These are phyloP conservation scores for Collariella sp. DNA, from an alignment of 495 filamentous ascomycete species.

Conservation along the genomic window DNA sequence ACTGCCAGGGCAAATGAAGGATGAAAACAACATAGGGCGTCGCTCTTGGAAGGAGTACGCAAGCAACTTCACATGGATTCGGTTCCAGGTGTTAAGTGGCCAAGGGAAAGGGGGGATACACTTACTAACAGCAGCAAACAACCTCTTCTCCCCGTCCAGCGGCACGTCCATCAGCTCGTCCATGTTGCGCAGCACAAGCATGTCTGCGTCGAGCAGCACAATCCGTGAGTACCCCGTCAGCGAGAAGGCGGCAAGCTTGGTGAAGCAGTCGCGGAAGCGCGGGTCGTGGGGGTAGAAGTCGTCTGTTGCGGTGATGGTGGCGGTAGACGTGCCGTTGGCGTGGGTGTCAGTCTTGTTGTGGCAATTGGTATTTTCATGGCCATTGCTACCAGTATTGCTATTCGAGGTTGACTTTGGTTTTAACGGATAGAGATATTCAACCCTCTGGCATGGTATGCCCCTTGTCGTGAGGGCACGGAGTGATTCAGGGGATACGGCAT, in stretches of 20 bases:
- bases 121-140: slow-evolving; percentile 3
- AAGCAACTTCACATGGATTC: slow-evolving; percentile 48
- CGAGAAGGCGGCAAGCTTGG: slow-evolving; percentile 69
- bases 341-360: slow-evolving; percentile 34
- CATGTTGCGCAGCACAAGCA: slow-evolving; percentile 71
- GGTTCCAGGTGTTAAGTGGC: neutral
- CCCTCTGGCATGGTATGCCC: slow-evolving; percentile 51
- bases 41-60: too few relatives aligned
- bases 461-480: slow-evolving; percentile 55
- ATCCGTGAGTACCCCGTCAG: slow-evolving; percentile 63
- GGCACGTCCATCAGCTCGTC: slow-evolving; percentile 74
- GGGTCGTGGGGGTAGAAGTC: slow-evolving; percentile 42
- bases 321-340: neutral
- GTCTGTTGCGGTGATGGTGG: neutral
- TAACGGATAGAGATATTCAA: slow-evolving; percentile 55
- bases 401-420: slow-evolving; percentile 44
- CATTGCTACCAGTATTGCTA: slow-evolving; percentile 19
- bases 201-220: slow-evolving; percentile 76
- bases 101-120: slow-evolving; percentile 17
- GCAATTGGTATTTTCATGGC: neutral
- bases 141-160: slow-evolving; percentile 40
- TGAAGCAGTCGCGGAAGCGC: slow-evolving; percentile 79
- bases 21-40: too few relatives aligned
- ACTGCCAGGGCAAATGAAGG: too few relatives aligned
- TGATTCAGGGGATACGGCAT: slow-evolving; percentile 53